These are phyloP conservation scores for Lunularia cruciata DNA, from an alignment of 225 moss, liverwort and hornwort species.

Conservation along the genomic window DNA sequence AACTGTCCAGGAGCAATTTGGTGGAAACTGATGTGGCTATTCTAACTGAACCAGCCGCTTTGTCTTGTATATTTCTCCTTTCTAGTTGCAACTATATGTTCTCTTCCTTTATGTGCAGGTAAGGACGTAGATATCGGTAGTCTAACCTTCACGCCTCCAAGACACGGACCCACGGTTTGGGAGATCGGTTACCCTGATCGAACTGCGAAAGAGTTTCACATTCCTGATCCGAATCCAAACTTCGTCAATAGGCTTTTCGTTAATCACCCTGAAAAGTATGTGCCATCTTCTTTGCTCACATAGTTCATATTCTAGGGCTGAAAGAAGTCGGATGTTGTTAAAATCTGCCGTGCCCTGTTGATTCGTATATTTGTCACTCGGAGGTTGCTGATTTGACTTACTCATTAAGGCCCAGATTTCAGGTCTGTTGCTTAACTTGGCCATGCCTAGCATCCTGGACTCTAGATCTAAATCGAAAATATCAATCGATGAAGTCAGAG, in stretches of 20 bases:
- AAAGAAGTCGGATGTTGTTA: too few species aligned
- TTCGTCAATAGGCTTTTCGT: slow-evolving; percentile 63
- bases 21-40: too few species aligned
- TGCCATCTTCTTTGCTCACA: neutral
- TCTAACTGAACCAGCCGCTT: too few species aligned
- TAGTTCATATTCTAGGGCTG: too few species aligned
- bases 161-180: slow-evolving; percentile 56
- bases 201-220: slow-evolving; percentile 52
- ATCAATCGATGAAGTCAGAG: too few species aligned
- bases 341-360: too few species aligned
- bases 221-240: slow-evolving; percentile 60
- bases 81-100: neutral
- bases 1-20: too few species aligned
- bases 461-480: too few species aligned
- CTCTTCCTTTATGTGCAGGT: slow-evolving; percentile 38
- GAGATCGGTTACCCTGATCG: too few species aligned
- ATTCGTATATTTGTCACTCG: too few species aligned
- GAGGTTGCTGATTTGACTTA: neutral
- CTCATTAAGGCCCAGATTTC: neutral
- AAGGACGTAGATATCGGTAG: slow-evolving; percentile 45
- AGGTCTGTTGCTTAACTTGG: neutral
- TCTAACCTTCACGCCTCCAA: slow-evolving; percentile 42
- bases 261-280: slow-evolving; percentile 54
- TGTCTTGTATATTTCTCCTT: too few species aligned
- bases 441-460: too few species aligned